Evolutionary conservation across 2,329 filamentous ascomycete species (phyloP).

Genomic region (Neofusicoccum cordaticola): DNA sequence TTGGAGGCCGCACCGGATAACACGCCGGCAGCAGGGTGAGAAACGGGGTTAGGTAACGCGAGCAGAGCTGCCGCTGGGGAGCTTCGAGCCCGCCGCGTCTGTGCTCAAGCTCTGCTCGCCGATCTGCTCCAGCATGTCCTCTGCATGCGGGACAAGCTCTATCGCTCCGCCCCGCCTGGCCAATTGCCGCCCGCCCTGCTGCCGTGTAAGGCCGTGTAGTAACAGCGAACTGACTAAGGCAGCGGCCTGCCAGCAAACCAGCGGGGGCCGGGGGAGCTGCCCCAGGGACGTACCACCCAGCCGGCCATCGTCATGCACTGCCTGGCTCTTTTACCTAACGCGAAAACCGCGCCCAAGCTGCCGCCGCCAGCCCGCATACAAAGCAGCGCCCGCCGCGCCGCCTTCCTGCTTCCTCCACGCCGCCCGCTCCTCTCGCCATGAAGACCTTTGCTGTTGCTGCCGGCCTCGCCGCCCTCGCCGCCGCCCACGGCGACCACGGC

Average conservation of each 20-base stretch:
- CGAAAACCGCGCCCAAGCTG: background rate
- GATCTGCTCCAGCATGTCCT: background rate
- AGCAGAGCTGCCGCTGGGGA: background rate
- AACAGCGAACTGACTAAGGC: background rate
- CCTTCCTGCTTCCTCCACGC: background rate
- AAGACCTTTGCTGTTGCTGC: conserved; percentile 21
- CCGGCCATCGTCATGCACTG: background rate
- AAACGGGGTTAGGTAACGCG: background rate
- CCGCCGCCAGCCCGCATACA: background rate
- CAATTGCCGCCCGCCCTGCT: background rate
- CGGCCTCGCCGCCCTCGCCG: conserved; percentile 49
- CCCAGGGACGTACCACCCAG: background rate
- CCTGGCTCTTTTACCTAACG: conserved; percentile 2
- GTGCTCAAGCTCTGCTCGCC: background rate
- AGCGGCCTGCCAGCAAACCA: too few relatives aligned
- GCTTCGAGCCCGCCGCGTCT: background rate
- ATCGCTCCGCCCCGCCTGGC: background rate
- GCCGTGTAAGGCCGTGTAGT: conserved; percentile 7
- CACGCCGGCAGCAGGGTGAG: background rate
- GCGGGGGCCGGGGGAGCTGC: too few relatives aligned
- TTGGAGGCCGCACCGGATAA: background rate
- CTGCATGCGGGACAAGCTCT: background rate
- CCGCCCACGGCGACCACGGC: conserved; percentile 59
- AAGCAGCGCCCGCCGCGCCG: background rate
- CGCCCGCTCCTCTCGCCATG: background rate